Percentiles rank a stretch among this genome's conserved stretches.
Conservation (phyloP, 768 basidiomycete species). For the Cubamyces lactineus region DNA sequence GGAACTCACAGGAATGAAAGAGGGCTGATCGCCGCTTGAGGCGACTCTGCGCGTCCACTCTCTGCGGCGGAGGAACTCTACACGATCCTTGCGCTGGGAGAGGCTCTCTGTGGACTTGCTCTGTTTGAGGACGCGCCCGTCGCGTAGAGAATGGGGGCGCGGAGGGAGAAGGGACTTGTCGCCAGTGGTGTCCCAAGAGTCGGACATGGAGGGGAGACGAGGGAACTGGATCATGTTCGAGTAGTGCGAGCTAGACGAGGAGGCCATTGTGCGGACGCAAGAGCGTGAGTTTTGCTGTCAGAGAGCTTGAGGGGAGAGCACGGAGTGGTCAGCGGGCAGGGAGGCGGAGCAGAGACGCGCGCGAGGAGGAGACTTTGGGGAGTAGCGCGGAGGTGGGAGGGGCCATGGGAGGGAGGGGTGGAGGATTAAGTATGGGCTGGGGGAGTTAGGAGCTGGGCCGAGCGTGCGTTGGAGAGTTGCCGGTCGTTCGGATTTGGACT, state of each 20-base stretch:
- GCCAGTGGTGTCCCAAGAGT: neutral
- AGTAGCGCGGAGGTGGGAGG: neutral
- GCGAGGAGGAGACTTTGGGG: neutral
- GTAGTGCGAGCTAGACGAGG: constrained; percentile 5
- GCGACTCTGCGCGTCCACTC: constrained; percentile 47
- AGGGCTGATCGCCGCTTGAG: constrained; percentile 20
- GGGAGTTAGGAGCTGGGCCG: neutral
- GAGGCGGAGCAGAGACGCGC: neutral
- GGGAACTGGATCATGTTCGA: constrained; percentile 24
- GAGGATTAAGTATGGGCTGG: neutral
- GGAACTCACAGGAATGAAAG: constrained; percentile 6
- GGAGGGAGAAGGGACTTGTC: neutral
- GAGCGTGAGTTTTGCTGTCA: neutral
- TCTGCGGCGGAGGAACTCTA: constrained; percentile 53
- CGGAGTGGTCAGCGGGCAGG: constrained; percentile 4
- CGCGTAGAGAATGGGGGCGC: neutral
- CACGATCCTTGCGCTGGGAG: constrained; percentile 52
- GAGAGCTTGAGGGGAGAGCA: neutral
- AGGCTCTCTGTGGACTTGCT: constrained; percentile 47
- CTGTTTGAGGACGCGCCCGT: constrained; percentile 33
- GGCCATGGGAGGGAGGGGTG: constrained; percentile 1
- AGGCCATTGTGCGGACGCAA: neutral
- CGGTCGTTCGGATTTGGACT: neutral
- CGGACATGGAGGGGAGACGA: constrained; percentile 12
- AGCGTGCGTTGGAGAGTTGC: neutral